Evolutionary conservation across 306 rosid species (phyloP), one percentile per base, ranked within the genome.

Genomic region (Cucurbita argyrosperma): DNA sequence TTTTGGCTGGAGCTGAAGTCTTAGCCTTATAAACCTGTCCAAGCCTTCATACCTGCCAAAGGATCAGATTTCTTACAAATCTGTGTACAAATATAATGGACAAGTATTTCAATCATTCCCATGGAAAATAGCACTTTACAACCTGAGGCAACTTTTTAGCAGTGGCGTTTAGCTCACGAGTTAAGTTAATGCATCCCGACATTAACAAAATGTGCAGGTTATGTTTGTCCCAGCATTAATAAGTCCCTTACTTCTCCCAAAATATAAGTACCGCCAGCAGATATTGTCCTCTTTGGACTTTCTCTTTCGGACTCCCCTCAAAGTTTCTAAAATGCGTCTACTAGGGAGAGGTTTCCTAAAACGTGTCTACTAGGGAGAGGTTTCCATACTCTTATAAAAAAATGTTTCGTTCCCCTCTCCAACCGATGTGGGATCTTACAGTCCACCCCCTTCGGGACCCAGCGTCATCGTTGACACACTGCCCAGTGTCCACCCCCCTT

Each of bases 21-120:
- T 86, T 40, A 67, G 43, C 81, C 87, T 90, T 74, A 88, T 84
- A 64, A 82, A 74, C 75, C 79, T 82, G 81, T 92, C 98, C 91
- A 92, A 84, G 57, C 90, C 92, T 81, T 87, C 96, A 47, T 90
- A 90, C 98, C 98, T 92, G 62, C 80, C 79, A 74, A 43, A 71
- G 39, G 65, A 80, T 19, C 30, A 6, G 8, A 69, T 69, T 8
- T 49, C 58, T 69, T 49, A 37, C 8, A 8, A 26, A 30, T 49
- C 10, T 8, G 39, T 46, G 72, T 46, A 0, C 3, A 45, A 15
- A 42, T 7, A 45, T 18, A 19, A 46, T 46, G 35, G 13, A 19
- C 12, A 13, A 67, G 39, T 8, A 3, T 42, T 4, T 63, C 70
- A 18, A 45, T 45, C 18, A 11, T 40, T 18, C 72, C 50, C 45